phyloP scores from a whole-genome alignment of 352 stramenopile genomes.

The Globisporangium heterothallicum region DNA sequence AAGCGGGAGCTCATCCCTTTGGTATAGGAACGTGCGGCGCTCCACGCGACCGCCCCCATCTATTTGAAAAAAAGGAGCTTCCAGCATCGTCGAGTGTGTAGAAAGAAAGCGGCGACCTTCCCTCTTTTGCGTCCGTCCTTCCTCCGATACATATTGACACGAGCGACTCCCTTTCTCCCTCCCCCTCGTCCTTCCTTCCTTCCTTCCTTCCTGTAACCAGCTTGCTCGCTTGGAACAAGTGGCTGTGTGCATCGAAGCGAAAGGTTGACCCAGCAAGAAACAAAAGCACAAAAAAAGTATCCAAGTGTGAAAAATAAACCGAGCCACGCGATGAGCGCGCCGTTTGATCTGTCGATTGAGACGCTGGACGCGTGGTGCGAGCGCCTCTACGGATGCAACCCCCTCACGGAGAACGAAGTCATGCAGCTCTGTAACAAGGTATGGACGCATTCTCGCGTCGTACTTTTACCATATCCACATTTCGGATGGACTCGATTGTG shows the following conservation, averaged over 20 bases:
- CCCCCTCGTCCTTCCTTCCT: not conserved
- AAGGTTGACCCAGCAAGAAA: not conserved
- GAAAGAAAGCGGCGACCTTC: constrained; percentile 8
- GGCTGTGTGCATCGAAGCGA: too few relatives aligned
- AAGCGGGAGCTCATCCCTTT: not conserved
- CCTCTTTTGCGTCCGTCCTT: not conserved
- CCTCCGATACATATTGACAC: not conserved
- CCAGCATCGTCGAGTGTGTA: constrained; percentile 3
- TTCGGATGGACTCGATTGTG: too few relatives aligned
- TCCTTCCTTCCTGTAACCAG: too few relatives aligned
- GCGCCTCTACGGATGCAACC: constrained; percentile 91
- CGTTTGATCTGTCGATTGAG: constrained; percentile 75
- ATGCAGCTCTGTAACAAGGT: constrained; percentile 91
- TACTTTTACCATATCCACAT: not conserved
- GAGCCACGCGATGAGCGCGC: constrained; percentile 51
- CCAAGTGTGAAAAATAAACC: not conserved
- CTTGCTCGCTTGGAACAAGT: too few relatives aligned
- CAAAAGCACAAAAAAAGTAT: not conserved
- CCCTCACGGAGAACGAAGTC: constrained; percentile 94
- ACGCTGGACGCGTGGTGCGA: constrained; percentile 94
- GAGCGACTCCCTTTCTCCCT: not conserved
- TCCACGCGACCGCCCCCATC: not conserved
- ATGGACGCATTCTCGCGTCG: not conserved
- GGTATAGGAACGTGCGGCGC: constrained; percentile 2
- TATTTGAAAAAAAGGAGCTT: constrained; percentile 1